Percentiles rank a stretch among this genome's conserved stretches.
phyloP scores from a whole-genome alignment of 2,329 filamentous ascomycete genomes.

The Acrocalymma vagum region DNA sequence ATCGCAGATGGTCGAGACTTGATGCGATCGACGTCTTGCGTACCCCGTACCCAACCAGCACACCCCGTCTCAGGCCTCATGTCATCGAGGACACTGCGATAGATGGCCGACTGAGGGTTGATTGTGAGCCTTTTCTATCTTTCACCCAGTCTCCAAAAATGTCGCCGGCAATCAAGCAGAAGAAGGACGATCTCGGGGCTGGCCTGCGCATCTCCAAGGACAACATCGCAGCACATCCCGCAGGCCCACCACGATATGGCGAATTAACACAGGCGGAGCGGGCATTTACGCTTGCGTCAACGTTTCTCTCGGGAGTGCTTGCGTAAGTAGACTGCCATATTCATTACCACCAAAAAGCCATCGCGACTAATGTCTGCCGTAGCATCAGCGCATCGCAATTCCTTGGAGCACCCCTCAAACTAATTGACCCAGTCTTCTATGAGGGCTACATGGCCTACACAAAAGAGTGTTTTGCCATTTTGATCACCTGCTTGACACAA shows the following conservation, averaged over 20 bases:
- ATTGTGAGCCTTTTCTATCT: neutral
- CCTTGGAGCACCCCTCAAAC: constrained; percentile 78
- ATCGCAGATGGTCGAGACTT: too few species aligned
- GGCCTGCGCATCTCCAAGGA: constrained; percentile 54
- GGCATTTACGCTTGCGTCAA: constrained; percentile 59
- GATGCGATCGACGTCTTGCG: constrained; percentile 22
- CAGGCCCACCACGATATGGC: constrained; percentile 56
- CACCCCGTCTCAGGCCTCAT: too few species aligned
- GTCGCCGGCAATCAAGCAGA: constrained; percentile 37
- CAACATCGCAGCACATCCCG: constrained; percentile 51
- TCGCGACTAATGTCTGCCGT: constrained; percentile 20
- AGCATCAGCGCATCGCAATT: constrained; percentile 74
- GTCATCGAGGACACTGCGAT: too few species aligned
- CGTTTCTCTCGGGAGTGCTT: constrained; percentile 59
- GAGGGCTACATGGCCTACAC: constrained; percentile 88
- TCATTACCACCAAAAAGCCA: neutral
- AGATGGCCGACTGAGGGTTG: neutral
- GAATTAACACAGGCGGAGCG: constrained; percentile 58
- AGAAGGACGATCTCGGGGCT: constrained; percentile 50
- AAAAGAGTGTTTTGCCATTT: constrained; percentile 82
- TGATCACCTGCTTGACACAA: constrained; percentile 81
- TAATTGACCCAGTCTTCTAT: constrained; percentile 78
- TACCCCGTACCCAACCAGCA: too few species aligned
- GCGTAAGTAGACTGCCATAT: constrained; percentile 42
- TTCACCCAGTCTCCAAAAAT: constrained; percentile 15